A percentile compares a stretch with the other conserved stretches of the same genome.
These are phyloP conservation scores for Solanum piurae DNA, from an alignment of 257 asterid genomes.

Conservation along the genomic window DNA sequence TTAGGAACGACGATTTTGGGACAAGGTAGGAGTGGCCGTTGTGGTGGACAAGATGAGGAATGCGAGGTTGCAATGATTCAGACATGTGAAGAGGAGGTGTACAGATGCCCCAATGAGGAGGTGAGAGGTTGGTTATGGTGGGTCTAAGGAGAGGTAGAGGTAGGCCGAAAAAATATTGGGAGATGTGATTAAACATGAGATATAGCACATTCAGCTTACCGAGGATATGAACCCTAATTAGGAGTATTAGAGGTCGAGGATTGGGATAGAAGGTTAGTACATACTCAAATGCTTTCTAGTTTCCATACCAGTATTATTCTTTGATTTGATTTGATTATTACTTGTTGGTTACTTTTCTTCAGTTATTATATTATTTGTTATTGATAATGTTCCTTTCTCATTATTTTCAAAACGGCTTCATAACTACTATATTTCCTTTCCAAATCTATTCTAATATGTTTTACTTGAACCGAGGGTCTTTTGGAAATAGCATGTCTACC, in stretches of 20 bases:
- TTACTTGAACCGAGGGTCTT: no score
- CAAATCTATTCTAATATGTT: no score
- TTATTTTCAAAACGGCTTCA: no score
- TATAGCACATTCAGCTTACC: not conserved
- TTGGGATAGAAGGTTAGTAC: not conserved
- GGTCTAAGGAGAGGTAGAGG: not conserved
- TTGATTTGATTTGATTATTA: not conserved
- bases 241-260: not conserved
- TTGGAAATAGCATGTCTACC: no score
- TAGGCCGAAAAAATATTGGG: not conserved
- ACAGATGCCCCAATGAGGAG: not conserved
- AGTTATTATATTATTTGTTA: not conserved
- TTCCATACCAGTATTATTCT: not conserved
- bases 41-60: not conserved
- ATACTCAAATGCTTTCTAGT: not conserved
- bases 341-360: not conserved
- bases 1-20: not conserved
- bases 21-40: not conserved
- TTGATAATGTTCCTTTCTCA: not conserved
- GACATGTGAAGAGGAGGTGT: not conserved
- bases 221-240: not conserved
- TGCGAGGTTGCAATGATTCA: not conserved
- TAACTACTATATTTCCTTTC: no score
- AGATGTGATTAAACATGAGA: not conserved
- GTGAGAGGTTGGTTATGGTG: not conserved